Evolutionary conservation across 176 grass and related monocot genomes (phyloP), one percentile per base, ranked within the genome.

Genomic region (Saccharum officinarum): DNA sequence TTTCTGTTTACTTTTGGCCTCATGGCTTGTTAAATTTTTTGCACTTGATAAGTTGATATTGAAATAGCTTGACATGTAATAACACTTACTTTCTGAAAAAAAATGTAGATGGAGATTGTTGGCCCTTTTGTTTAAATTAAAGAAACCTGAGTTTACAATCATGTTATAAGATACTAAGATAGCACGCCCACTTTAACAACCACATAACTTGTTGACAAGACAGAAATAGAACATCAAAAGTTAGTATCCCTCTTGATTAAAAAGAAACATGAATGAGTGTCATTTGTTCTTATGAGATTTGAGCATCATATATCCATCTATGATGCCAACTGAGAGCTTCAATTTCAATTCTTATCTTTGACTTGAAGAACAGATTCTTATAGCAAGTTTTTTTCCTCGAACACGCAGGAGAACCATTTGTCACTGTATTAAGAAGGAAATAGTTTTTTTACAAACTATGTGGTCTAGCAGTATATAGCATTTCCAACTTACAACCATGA

Each of bases 291-390:
- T 73, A 66, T 67, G 44, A 81, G 10, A 57, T 67, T 81, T 73
- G 23, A 81, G 69, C 44, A 42, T 14, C 36, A 44, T 34, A 15
- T 55, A 20, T 23, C 46, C 49, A 17, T 76, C 45, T 39, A 87
- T 14, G 18, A 69, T 33, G 22, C 17, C 50, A 69, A 6, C 38
- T 2, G 6, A 69, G 49, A 71, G 49, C 9, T 45, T 68, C 7
- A 85, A 22, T 25, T 68, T 66, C 31, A 30, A 45, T 75, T 87
- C 45, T 75, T 75, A 75, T 67, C 16, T 75, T 87, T 34, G 45
- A 50, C 17, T 41, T 26, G 63, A 39, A 81, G 9, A 12, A 30
- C 3, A 3, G 7, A 55, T 74, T 73, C 0, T 11, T 67, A 16
- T 8, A 41, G 17, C 23, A 67, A 57, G 69, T 7, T 55, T 61